Evolutionary conservation across 805 yeast genomes (phyloP).

Genomic region (Yamadazyma nakazawae): DNA sequence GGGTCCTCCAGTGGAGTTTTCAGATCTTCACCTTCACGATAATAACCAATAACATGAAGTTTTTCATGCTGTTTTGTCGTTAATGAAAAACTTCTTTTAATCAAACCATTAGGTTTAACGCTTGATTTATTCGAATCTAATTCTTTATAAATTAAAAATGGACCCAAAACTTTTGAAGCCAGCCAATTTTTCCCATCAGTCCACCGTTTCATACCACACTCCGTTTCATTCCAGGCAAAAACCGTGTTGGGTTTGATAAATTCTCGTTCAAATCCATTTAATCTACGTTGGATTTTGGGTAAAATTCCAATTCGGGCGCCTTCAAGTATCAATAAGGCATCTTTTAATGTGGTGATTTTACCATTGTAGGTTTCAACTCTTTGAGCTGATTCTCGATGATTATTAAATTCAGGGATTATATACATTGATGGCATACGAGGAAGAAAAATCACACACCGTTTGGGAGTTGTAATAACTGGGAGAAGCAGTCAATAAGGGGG

Average conservation of each 20-base stretch:
- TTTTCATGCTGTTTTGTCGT: constrained; percentile 51
- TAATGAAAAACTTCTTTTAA: constrained; percentile 63
- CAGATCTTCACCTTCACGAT: constrained; percentile 7
- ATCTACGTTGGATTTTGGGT: constrained; percentile 57
- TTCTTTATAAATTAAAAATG: constrained; percentile 53
- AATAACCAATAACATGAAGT: constrained; percentile 60
- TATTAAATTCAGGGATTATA: constrained; percentile 15
- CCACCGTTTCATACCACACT: constrained; percentile 73
- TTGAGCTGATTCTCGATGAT: constrained; percentile 2
- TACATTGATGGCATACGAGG: too few relatives aligned
- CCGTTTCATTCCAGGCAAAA: constrained; percentile 70
- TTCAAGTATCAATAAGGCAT: constrained; percentile 63
- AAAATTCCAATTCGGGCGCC: constrained; percentile 56
- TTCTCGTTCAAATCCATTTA: constrained; percentile 56
- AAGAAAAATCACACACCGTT: too few relatives aligned
- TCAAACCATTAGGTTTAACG: constrained; percentile 48
- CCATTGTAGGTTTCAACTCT: constrained; percentile 56
- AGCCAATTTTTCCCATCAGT: constrained; percentile 76
- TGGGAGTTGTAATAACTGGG: too few relatives aligned
- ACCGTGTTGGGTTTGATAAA: constrained; percentile 57
- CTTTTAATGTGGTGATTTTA: constrained; percentile 51
- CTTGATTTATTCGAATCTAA: constrained; percentile 37
- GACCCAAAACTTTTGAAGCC: constrained; percentile 66
- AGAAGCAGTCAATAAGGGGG: neutral
- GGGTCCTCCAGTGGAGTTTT: constrained; percentile 26